phyloP scores from a whole-genome alignment of 768 basidiomycete species.

The Pleurotus citrinopileatus region DNA sequence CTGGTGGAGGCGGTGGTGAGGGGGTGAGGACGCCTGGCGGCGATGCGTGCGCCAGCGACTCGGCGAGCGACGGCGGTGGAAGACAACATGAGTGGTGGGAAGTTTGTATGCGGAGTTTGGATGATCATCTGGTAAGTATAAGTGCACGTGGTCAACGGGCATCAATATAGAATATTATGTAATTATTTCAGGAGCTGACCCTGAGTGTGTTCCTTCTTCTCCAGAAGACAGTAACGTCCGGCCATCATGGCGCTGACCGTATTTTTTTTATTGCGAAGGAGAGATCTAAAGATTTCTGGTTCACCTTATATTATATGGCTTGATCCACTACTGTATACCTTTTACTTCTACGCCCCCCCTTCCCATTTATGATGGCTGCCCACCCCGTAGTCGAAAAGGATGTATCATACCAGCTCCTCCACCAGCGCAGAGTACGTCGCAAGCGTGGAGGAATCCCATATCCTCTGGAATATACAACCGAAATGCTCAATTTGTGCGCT shows the following conservation, averaged over 20 bases:
- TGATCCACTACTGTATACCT: constrained; percentile 13
- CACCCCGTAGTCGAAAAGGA: constrained; percentile 34
- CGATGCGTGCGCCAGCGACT: constrained; percentile 28
- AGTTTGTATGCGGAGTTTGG: constrained; percentile 4
- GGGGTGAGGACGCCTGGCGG: constrained; percentile 20
- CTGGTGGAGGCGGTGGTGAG: constrained; percentile 17
- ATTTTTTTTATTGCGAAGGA: constrained; percentile 19
- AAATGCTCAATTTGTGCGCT: constrained; percentile 53
- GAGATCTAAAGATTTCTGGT: constrained; percentile 13
- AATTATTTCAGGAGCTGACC: constrained; percentile 52
- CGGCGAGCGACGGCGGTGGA: constrained; percentile 38
- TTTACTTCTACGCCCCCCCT: too few relatives aligned
- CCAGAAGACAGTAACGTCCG: constrained; percentile 14
- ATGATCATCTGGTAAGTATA: constrained; percentile 38
- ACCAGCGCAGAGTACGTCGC: constrained; percentile 38
- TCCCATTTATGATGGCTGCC: constrained; percentile 18
- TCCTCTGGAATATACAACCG: constrained; percentile 47
- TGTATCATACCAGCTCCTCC: constrained; percentile 42
- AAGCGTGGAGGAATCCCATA: constrained; percentile 50
- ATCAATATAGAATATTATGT: constrained; percentile 53
- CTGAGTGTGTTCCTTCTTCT: constrained; percentile 33
- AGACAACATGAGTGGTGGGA: constrained; percentile 30
- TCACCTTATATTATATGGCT: constrained; percentile 8
- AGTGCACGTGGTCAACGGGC: constrained; percentile 51
- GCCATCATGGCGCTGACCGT: constrained; percentile 22